A percentile compares a stretch with the other conserved stretches of the same genome.
Evolutionary conservation across 2,329 filamentous ascomycete species (phyloP).

Genomic region (Arthrobotrys megalospora): DNA sequence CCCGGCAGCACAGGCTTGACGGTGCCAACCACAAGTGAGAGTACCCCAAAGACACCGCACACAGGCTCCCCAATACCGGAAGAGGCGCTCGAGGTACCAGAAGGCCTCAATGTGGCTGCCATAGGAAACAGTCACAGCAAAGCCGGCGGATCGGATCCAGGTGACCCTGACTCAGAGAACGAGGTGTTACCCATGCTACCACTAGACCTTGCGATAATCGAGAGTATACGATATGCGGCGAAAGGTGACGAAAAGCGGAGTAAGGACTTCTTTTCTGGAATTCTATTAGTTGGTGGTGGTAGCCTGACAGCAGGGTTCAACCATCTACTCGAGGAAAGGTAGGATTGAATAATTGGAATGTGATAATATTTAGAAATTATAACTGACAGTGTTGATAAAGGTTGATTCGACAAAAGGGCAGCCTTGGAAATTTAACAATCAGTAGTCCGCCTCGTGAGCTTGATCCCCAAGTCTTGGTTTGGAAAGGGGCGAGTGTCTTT

Average conservation of each 20-base stretch:
- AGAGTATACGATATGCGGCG: slow-evolving; percentile 87
- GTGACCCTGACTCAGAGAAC: slow-evolving; percentile 72
- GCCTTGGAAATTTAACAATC: slow-evolving; percentile 78
- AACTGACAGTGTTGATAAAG: slow-evolving; percentile 66
- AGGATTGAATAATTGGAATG: slow-evolving; percentile 70
- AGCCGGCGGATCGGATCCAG: slow-evolving; percentile 44
- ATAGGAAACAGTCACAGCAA: slow-evolving; percentile 62
- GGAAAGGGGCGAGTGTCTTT: slow-evolving; percentile 98
- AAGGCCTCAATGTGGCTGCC: slow-evolving; percentile 70
- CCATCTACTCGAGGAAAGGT: slow-evolving; percentile 86
- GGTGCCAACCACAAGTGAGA: slow-evolving; percentile 69
- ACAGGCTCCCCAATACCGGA: slow-evolving; percentile 91
- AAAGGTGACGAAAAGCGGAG: slow-evolving; percentile 93
- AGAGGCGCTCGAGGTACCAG: slow-evolving; percentile 74
- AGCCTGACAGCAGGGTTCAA: slow-evolving; percentile 85
- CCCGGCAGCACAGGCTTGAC: slow-evolving; percentile 68
- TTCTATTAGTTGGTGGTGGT: slow-evolving; percentile 91
- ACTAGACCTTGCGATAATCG: slow-evolving; percentile 90
- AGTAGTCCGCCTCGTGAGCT: slow-evolving; percentile 86
- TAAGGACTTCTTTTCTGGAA: slow-evolving; percentile 87
- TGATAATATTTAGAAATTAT: slow-evolving; percentile 69
- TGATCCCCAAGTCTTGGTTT: slow-evolving; percentile 95
- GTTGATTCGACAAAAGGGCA: slow-evolving; percentile 67
- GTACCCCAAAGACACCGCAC: slow-evolving; percentile 86
- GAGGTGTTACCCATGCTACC: slow-evolving; percentile 82